Conservation (phyloP, 805 yeast genomes). For the Yarrowia sp. region DNA sequence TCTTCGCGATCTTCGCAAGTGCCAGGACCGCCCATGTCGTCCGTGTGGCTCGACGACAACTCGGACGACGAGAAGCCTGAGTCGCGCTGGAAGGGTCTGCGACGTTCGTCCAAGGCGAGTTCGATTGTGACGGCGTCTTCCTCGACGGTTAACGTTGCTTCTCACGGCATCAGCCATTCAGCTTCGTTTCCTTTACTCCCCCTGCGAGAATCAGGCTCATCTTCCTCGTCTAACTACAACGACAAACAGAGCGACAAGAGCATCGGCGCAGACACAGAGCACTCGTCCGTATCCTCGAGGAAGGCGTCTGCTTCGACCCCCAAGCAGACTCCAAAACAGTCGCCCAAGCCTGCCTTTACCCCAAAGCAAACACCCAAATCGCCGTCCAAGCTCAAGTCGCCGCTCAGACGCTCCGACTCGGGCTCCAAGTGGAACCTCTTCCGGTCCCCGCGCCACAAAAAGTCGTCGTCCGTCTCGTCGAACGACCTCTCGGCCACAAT, state of each 20-base stretch:
- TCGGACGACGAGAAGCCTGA: conserved; percentile 19
- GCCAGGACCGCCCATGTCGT: conserved; percentile 6
- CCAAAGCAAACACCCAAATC: conserved; percentile 9
- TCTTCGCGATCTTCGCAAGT: neutral
- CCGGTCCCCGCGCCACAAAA: conserved; percentile 17
- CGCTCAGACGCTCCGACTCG: conserved; percentile 4
- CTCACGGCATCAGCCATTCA: neutral
- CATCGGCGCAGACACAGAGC: neutral
- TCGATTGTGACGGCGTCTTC: neutral
- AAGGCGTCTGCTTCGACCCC: too few species aligned
- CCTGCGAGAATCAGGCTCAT: neutral
- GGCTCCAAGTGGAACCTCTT: conserved; percentile 3
- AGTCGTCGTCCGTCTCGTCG: neutral
- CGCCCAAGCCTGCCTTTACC: neutral
- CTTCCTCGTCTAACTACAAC: neutral
- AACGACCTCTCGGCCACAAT: neutral
- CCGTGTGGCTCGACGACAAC: conserved; percentile 21
- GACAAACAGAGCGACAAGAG: conserved; percentile 14
- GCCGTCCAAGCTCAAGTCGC: neutral
- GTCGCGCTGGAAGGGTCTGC: neutral
- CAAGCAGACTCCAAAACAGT: too few species aligned
- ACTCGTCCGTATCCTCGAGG: neutral
- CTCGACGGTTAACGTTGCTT: neutral
- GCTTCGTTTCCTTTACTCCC: neutral
- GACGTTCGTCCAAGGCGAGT: conserved; percentile 1